Evolutionary conservation across 192 early-diverging fungal species (phyloP), one percentile per base, ranked within the genome.

Genomic region (Funneliformis mosseae): DNA sequence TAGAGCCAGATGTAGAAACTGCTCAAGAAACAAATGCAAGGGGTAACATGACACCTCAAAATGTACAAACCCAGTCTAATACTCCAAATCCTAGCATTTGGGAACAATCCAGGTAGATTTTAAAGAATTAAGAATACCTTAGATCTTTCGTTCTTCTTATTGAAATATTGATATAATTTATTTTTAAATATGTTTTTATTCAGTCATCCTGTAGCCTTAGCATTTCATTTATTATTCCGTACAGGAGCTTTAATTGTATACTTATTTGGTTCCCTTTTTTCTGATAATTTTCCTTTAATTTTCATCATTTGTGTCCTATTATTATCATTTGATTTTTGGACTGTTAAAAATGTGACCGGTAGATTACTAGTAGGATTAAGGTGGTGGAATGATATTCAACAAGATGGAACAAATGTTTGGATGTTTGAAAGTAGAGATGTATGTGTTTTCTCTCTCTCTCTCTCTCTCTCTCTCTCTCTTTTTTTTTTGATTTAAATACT

Each of bases 301-400:
- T 98, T 99, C 84, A 95, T 99, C 16, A 81, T 98, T 45, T 95
- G 94, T 64, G 93, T 97, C 16, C 88, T 99, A 46, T 88, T 96
- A 38, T 91, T 99, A 43, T 92, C 96, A 7, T 97, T 98, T 86
- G 97, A 99, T 76, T 99, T 99, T 83, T 99, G 97, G 97, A 98
- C 96, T 0, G 96, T 98, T 21, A 99, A 99, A 85, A 99, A 99
- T 83, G 94, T 99, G 25, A 94, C 97, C 27, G 98, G 98, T 1
- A 91, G 98, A 68, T 86, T 98, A 55, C 88, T 99, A 63, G 98
- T 99, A 16, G 98, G 98, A 25, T 86, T 99, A 74, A 91, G 98
- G 79, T 99, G 98, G 98, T 99, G 98, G 98, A 99, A 97, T 86
- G 95, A 98, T 85, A 96, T 98, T 80, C 90, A 91, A 66, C 97